phyloP scores from a whole-genome alignment of 306 rosid genomes.

The Echinosophora koreensis region DNA sequence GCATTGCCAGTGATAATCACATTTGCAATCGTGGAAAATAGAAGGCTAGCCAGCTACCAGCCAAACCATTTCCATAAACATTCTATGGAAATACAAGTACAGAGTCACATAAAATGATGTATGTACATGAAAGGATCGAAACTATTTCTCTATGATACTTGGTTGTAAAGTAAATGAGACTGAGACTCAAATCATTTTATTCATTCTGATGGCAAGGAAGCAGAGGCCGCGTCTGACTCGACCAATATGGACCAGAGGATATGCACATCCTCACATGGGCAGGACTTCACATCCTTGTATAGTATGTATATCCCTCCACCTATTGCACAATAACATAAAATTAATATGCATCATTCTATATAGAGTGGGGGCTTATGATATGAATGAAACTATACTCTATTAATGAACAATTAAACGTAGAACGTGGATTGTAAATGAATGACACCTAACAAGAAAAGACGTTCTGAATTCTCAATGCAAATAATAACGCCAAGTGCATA shows the following conservation, averaged over 20 bases:
- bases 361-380: not conserved
- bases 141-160: conserved; percentile 3
- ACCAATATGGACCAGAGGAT: conserved; percentile 81
- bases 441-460: not conserved
- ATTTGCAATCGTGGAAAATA: not conserved
- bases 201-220: conserved; percentile 53
- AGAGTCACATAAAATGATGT: conserved; percentile 2
- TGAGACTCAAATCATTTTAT: not conserved
- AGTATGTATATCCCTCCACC: conserved; percentile 73
- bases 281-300: conserved; percentile 80
- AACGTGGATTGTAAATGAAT: not conserved
- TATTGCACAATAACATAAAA: conserved; percentile 15
- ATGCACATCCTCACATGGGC: conserved; percentile 81
- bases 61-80: not conserved
- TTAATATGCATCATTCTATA: not conserved
- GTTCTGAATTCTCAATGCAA: not conserved
- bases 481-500: not conserved
- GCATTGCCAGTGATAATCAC: not conserved
- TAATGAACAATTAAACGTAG: not conserved
- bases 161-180: not conserved
- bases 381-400: not conserved
- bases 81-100: not conserved
- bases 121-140: conserved; percentile 25
- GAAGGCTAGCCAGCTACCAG: not conserved
- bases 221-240: conserved; percentile 52